Evolutionary conservation across 208 protist species (phyloP).

Genomic region (Phytomonas sp.): DNA sequence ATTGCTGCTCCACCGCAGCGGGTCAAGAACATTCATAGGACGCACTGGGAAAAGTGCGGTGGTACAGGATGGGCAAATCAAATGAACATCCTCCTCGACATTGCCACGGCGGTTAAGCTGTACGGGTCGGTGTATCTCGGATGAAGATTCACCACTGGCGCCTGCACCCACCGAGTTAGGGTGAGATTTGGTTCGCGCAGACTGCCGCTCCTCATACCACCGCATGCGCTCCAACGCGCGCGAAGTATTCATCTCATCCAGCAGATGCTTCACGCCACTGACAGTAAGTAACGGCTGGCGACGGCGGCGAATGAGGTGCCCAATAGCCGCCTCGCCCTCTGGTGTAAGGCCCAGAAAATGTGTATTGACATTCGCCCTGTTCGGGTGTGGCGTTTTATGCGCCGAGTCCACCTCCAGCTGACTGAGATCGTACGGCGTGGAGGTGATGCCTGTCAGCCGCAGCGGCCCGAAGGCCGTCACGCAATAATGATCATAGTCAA

Average conservation of each 20-base stretch:
- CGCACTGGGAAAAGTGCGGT: slow-evolving; percentile 70
- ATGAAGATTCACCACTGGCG: background rate
- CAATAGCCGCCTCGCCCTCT: slow-evolving; percentile 50
- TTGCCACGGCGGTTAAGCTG: slow-evolving; percentile 28
- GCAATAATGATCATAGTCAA: slow-evolving; percentile 75
- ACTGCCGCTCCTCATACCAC: slow-evolving; percentile 18
- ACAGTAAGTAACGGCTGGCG: slow-evolving; percentile 57
- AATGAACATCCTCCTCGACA: slow-evolving; percentile 22
- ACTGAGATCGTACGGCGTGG: slow-evolving; percentile 41
- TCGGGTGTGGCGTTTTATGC: slow-evolving; percentile 9
- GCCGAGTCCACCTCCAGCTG: slow-evolving; percentile 50
- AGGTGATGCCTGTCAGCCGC: slow-evolving; percentile 40
- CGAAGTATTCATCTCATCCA: slow-evolving; percentile 42
- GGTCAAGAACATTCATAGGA: slow-evolving; percentile 89
- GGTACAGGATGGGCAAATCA: slow-evolving; percentile 58
- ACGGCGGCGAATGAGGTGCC: slow-evolving; percentile 53
- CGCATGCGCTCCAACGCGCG: slow-evolving; percentile 23
- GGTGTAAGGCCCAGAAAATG: slow-evolving; percentile 54
- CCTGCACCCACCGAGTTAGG: background rate
- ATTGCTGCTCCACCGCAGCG: slow-evolving; percentile 86
- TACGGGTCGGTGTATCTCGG: too few species aligned
- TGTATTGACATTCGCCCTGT: slow-evolving; percentile 16
- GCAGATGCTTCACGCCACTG: slow-evolving; percentile 59
- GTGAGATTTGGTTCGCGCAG: too few species aligned
- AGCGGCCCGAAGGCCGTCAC: slow-evolving; percentile 76